Percentiles rank a stretch among this genome's conserved stretches.
Evolutionary conservation across 192 early-diverging fungal genomes (phyloP).

Genomic region (Lunasporangiospora selenospora): DNA sequence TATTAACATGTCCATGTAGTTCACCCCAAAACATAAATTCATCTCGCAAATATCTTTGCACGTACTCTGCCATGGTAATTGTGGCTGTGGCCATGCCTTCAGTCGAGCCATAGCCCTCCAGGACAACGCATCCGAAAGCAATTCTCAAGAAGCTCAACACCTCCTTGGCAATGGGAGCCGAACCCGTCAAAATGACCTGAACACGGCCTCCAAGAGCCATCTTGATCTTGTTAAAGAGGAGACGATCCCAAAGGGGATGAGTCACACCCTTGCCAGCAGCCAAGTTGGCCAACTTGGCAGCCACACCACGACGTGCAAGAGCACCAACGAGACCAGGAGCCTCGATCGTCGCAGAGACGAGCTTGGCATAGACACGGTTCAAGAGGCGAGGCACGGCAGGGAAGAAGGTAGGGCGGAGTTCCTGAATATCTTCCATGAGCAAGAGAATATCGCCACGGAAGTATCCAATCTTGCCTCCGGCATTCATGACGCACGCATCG

Average conservation of each 20-base stretch:
- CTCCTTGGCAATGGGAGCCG: conserved; percentile 72
- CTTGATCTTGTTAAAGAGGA: conserved; percentile 89
- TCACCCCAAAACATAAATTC: not conserved
- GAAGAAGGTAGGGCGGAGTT: conserved; percentile 84
- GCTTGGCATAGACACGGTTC: conserved; percentile 84
- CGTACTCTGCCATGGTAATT: conserved; percentile 34
- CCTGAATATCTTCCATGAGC: conserved; percentile 83
- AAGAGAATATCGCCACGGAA: conserved; percentile 64
- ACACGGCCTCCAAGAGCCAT: conserved; percentile 81
- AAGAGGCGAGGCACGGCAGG: conserved; percentile 89
- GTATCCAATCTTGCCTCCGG: conserved; percentile 77
- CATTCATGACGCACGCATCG: conserved; percentile 59
- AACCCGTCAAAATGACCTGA: conserved; percentile 69
- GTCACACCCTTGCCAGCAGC: conserved; percentile 62
- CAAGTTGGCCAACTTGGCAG: conserved; percentile 66
- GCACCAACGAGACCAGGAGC: conserved; percentile 62
- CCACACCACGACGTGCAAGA: conserved; percentile 65
- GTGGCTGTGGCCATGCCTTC: conserved; percentile 54
- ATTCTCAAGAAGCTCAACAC: conserved; percentile 74
- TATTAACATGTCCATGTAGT: not conserved
- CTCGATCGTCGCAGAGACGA: conserved; percentile 58
- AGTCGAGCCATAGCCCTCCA: conserved; percentile 65
- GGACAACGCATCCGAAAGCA: conserved; percentile 67
- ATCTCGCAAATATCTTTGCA: not conserved
- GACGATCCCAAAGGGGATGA: conserved; percentile 83